Conservation (phyloP, 306 rosid species). For the Castanea mollissima region DNA sequence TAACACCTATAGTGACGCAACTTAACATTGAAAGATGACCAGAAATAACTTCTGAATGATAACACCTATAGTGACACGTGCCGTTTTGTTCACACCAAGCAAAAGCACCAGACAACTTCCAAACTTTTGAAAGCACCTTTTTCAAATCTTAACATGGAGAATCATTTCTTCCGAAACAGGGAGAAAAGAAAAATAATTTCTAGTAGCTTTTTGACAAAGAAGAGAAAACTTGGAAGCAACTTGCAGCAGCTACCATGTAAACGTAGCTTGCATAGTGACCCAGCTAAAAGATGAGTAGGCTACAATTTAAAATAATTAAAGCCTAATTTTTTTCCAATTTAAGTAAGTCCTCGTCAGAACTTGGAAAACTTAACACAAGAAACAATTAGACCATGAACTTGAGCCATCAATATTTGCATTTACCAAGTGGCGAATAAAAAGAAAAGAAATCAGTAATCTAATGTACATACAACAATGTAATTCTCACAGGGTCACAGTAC, state of each 20-base stretch:
- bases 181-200: background rate
- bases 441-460: slow-evolving; percentile 16
- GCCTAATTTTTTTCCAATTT: no score
- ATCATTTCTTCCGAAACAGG: background rate
- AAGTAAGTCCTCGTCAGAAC: background rate
- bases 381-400: slow-evolving; percentile 13
- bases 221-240: background rate
- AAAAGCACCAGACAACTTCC: background rate
- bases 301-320: no score
- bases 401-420: slow-evolving; percentile 26
- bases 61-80: background rate
- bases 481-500: slow-evolving; percentile 23
- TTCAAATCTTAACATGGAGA: background rate
- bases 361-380: background rate
- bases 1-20: background rate
- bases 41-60: background rate
- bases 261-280: background rate
- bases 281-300: background rate
- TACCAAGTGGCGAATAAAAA: slow-evolving; percentile 21
- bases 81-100: background rate
- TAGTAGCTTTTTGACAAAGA: background rate
- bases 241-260: background rate
- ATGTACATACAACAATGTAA: slow-evolving; percentile 30
- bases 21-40: background rate
- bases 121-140: background rate